phyloP scores from a whole-genome alignment of 2,329 filamentous ascomycete species.

The Bimuria novae-zelandiae region DNA sequence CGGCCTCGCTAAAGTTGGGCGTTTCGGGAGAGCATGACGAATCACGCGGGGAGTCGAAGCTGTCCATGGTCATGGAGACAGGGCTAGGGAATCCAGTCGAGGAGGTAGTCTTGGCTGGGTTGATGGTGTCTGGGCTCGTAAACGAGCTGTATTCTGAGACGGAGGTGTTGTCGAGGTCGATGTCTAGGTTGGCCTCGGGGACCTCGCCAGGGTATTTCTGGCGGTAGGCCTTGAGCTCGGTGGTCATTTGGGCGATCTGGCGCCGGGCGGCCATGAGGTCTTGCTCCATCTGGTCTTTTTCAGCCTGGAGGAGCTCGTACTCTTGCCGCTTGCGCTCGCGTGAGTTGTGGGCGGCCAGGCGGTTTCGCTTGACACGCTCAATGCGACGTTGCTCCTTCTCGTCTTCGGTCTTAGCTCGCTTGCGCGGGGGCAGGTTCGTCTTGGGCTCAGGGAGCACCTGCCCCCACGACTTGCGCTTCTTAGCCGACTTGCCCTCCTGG shows the following conservation, averaged over 20 bases:
- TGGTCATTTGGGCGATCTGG: constrained; percentile 55
- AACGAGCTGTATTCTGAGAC: constrained; percentile 27
- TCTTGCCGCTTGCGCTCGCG: constrained; percentile 89
- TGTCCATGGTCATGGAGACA: constrained; percentile 45
- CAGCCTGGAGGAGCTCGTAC: constrained; percentile 78
- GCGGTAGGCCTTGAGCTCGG: constrained; percentile 50
- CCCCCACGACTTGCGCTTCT: constrained; percentile 99
- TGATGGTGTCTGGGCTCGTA: constrained; percentile 33
- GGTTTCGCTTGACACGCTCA: constrained; percentile 94
- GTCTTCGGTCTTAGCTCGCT: constrained; percentile 97
- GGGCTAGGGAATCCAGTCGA: constrained; percentile 36
- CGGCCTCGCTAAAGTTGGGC: constrained; percentile 48
- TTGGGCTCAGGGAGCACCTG: constrained; percentile 96
- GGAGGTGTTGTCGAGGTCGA: constrained; percentile 25
- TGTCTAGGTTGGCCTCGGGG: constrained; percentile 19
- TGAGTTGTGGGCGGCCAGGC: constrained; percentile 94
- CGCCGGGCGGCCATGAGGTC: constrained; percentile 63
- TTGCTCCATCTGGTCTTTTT: constrained; percentile 67
- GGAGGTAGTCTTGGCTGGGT: constrained; percentile 41
- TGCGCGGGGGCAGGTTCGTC: constrained; percentile 91
- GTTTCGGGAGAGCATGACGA: constrained; percentile 46
- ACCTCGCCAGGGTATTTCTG: constrained; percentile 38
- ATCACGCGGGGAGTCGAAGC: constrained; percentile 46
- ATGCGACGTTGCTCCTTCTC: constrained; percentile 98
- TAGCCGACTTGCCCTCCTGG: constrained; percentile 63